Conservation (phyloP, 108 stramenopile species). For the Cyclotella baltica region DNA sequence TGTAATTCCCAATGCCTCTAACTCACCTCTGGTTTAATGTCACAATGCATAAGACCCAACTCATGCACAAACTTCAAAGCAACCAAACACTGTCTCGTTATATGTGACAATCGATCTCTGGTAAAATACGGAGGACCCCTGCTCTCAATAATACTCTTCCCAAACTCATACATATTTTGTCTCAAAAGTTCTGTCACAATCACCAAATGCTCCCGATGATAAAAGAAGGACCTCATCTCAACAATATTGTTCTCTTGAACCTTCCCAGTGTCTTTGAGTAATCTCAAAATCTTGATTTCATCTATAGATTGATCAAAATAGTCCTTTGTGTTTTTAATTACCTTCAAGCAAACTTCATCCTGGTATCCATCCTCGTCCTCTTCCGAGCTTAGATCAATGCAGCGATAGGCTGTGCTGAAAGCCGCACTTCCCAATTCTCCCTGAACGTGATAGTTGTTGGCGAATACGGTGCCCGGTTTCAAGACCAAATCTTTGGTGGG, state of each 20-base stretch:
- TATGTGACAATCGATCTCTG: slow-evolving; percentile 80
- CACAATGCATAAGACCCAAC: slow-evolving; percentile 95
- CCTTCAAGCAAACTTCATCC: slow-evolving; percentile 94
- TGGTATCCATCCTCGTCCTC: slow-evolving; percentile 71
- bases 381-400: slow-evolving; percentile 85
- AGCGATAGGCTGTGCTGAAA: slow-evolving; percentile 94
- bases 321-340: slow-evolving; percentile 99
- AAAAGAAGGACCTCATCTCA: slow-evolving; percentile 94
- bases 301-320: slow-evolving; percentile 99
- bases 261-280: slow-evolving; percentile 85
- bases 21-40: slow-evolving; percentile 94
- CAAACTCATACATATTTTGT: slow-evolving; percentile 97
- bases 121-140: slow-evolving; percentile 93
- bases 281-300: slow-evolving; percentile 96
- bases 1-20: neutral
- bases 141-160: slow-evolving; percentile 85
- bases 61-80: slow-evolving; percentile 94
- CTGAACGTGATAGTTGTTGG: slow-evolving; percentile 92
- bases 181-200: slow-evolving; percentile 97
- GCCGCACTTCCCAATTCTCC: slow-evolving; percentile 94
- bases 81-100: slow-evolving; percentile 86
- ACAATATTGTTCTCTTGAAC: slow-evolving; percentile 86
- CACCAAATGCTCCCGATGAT: slow-evolving; percentile 97
- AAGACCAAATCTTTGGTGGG: slow-evolving; percentile 86
- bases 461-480: slow-evolving; percentile 84